phyloP scores from a whole-genome alignment of 495 filamentous ascomycete genomes.

The Terfezia claveryi region DNA sequence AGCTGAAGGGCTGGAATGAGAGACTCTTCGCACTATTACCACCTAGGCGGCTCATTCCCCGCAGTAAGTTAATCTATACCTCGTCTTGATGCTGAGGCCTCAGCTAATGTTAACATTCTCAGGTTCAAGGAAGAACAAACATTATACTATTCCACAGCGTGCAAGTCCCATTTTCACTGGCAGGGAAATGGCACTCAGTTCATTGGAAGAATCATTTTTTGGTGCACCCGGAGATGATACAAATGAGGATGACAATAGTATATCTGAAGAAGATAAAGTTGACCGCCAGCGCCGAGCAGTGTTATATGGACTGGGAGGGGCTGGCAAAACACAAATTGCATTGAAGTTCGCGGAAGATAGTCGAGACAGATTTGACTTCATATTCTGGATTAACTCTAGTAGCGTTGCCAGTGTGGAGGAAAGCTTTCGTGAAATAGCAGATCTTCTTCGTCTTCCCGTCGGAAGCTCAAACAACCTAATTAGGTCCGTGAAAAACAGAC shows the following conservation, averaged over 20 bases:
- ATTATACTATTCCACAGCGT: neutral
- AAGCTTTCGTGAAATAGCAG: conserved; percentile 9
- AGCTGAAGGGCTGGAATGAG: neutral
- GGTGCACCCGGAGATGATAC: too few species aligned
- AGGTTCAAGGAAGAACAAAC: too few species aligned
- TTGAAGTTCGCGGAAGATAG: conserved; percentile 7
- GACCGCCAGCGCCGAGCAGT: neutral
- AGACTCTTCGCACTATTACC: neutral
- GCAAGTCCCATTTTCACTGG: conserved; percentile 3
- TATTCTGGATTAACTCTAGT: conserved; percentile 18
- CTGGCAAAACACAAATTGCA: conserved; percentile 6
- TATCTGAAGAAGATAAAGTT: too few species aligned
- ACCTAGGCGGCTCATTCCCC: too few species aligned
- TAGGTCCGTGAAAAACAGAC: neutral
- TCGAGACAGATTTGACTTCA: conserved; percentile 12
- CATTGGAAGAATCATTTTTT: conserved; percentile 1
- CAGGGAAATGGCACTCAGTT: neutral
- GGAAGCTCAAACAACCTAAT: neutral
- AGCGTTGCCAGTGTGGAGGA: conserved; percentile 3
- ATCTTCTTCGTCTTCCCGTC: neutral
- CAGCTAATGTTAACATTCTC: too few species aligned
- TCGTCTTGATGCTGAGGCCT: too few species aligned
- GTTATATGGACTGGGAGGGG: conserved; percentile 9
- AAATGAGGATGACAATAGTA: too few species aligned
- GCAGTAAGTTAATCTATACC: too few species aligned